Evolutionary conservation across 441 rosid genomes (phyloP).

Genomic region (Bocquillonia castaneifolia): DNA sequence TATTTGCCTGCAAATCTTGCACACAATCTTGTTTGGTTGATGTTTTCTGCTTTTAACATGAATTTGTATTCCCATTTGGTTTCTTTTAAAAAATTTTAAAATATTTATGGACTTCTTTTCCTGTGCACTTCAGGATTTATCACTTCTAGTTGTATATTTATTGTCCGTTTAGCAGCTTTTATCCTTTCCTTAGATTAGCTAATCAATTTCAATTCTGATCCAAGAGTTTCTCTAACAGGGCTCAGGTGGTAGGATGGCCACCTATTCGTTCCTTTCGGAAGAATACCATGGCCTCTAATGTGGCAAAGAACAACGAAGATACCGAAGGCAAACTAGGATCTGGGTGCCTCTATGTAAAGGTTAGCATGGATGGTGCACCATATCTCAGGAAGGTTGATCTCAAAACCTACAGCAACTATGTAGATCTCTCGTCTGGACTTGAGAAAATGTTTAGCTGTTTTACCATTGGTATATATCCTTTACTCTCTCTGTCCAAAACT

Average conservation of each 20-base stretch:
- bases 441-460: conserved; percentile 59
- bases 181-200: background rate
- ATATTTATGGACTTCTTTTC: background rate
- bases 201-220: background rate
- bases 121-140: background rate
- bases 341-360: conserved; percentile 49
- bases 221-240: conserved; percentile 30
- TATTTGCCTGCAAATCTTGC: background rate
- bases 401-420: conserved; percentile 38
- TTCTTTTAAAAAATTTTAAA: too few relatives aligned
- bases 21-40: conserved; percentile 6
- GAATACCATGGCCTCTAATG: conserved; percentile 46
- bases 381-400: conserved; percentile 58
- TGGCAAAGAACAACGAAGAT: conserved; percentile 38
- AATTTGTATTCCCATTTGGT: background rate
- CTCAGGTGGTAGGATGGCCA: conserved; percentile 66
- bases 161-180: background rate
- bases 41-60: conserved; percentile 8
- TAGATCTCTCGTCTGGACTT: conserved; percentile 47
- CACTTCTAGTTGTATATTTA: background rate
- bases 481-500: background rate
- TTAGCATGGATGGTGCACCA: conserved; percentile 66
- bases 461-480: conserved; percentile 38
- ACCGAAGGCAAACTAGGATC: conserved; percentile 35
- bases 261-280: conserved; percentile 55